phyloP scores from a whole-genome alignment of 1,284 basidiomycete species.

The Serendipita sp. region DNA sequence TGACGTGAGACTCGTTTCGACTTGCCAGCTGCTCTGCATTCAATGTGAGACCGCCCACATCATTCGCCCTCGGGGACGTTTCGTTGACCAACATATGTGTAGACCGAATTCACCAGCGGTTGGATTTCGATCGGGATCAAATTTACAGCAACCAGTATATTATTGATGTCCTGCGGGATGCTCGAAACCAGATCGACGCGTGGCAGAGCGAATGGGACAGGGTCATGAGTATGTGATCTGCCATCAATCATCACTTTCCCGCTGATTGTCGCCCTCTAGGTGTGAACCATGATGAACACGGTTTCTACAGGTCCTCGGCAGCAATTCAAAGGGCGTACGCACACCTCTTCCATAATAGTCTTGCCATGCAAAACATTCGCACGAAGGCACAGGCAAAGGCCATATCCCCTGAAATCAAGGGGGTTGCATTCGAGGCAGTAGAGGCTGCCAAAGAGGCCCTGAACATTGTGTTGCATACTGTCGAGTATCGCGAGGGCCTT shows the following conservation, averaged over 20 bases:
- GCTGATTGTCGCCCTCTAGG: slow-evolving; percentile 2
- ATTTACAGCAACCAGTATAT: slow-evolving; percentile 11
- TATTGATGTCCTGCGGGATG: slow-evolving; percentile 13
- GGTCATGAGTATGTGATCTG: slow-evolving; percentile 13
- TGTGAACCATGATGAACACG: slow-evolving; percentile 11
- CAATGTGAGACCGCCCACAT: slow-evolving; percentile 12
- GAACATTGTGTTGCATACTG: slow-evolving; percentile 13
- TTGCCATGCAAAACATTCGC: slow-evolving; percentile 14
- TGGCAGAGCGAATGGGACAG: slow-evolving; percentile 15
- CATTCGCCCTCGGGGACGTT: neutral
- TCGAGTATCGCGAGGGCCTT: slow-evolving; percentile 15
- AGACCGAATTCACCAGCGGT: slow-evolving; percentile 1
- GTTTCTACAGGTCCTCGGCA: slow-evolving; percentile 15
- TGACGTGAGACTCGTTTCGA: slow-evolving; percentile 15
- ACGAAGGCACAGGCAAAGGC: slow-evolving; percentile 13
- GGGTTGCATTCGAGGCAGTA: slow-evolving; percentile 14
- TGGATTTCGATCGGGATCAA: slow-evolving; percentile 7
- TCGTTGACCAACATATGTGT: neutral
- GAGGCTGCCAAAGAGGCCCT: slow-evolving; percentile 14
- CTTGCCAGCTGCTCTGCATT: slow-evolving; percentile 15
- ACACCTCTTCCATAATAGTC: slow-evolving; percentile 15
- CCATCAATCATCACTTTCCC: neutral
- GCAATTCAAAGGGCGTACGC: slow-evolving; percentile 16
- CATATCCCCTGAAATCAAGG: slow-evolving; percentile 15
- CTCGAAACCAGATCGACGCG: slow-evolving; percentile 12